A percentile compares a stretch with the other conserved stretches of the same genome.
phyloP scores from a whole-genome alignment of 2,329 filamentous ascomycete genomes.

The Arthrobotrys sinensis region DNA sequence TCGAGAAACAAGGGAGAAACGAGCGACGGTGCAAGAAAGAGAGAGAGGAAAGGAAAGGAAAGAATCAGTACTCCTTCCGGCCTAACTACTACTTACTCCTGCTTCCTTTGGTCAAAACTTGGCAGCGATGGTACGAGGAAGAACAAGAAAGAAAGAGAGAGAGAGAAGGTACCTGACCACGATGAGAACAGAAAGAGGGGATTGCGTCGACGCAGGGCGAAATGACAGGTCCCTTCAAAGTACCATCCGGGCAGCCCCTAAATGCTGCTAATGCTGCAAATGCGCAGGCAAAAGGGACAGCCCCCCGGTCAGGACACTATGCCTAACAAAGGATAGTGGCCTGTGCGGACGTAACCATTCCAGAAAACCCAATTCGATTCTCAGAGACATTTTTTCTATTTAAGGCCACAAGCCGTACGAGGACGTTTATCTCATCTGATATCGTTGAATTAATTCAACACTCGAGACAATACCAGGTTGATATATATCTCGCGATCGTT shows the following conservation, averaged over 20 bases:
- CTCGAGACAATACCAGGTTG: background rate
- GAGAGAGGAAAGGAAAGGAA: constrained; percentile 19
- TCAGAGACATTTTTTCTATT: constrained; percentile 28
- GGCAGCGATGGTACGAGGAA: constrained; percentile 4
- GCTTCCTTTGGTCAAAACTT: constrained; percentile 19
- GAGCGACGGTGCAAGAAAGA: constrained; percentile 41
- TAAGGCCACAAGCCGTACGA: background rate
- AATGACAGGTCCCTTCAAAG: constrained; percentile 42
- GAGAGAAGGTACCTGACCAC: constrained; percentile 38
- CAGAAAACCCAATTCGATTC: constrained; percentile 11
- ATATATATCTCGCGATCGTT: too few species aligned
- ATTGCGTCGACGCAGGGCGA: constrained; percentile 40
- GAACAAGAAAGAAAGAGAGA: background rate
- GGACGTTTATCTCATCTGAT: background rate
- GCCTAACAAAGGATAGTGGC: background rate
- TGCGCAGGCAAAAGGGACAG: constrained; percentile 4
- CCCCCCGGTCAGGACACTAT: constrained; percentile 11
- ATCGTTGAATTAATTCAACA: too few species aligned
- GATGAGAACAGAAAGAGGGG: constrained; percentile 26
- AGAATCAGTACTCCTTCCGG: constrained; percentile 13
- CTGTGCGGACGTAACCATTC: constrained; percentile 49
- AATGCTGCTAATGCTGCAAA: background rate
- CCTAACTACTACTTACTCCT: background rate
- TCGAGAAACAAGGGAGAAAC: constrained; percentile 23
- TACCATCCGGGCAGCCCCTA: background rate